These are phyloP conservation scores for Ustilago lituana DNA, from an alignment of 1,284 basidiomycete species.

Conservation along the genomic window DNA sequence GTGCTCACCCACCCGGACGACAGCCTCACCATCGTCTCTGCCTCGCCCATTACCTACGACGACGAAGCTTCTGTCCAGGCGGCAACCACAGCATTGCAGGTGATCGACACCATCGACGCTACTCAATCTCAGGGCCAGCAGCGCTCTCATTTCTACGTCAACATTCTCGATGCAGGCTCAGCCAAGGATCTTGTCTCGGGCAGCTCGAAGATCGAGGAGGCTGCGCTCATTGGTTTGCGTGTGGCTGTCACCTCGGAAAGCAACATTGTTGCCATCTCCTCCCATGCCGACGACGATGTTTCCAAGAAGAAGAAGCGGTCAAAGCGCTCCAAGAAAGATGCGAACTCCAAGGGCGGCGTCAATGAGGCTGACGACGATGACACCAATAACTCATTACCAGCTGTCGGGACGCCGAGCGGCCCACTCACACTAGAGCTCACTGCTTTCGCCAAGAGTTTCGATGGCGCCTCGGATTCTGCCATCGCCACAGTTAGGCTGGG, in stretches of 20 bases:
- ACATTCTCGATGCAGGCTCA: constrained; percentile 28
- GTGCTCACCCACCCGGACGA: constrained; percentile 36
- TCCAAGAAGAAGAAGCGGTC: constrained; percentile 40
- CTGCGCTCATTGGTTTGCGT: constrained; percentile 30
- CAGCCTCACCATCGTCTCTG: constrained; percentile 29
- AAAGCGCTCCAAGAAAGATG: constrained; percentile 40
- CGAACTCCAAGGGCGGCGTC: constrained; percentile 21
- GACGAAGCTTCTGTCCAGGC: constrained; percentile 22
- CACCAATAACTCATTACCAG: neutral
- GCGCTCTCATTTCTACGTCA: constrained; percentile 34
- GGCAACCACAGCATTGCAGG: constrained; percentile 12
- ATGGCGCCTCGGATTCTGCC: constrained; percentile 17
- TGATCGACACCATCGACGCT: constrained; percentile 18
- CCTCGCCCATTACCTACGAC: constrained; percentile 17
- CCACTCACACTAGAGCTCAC: constrained; percentile 27
- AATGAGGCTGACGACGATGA: constrained; percentile 10
- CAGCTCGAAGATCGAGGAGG: constrained; percentile 29
- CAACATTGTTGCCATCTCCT: neutral
- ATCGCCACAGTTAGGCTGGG: constrained; percentile 23
- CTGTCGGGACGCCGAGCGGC: constrained; percentile 5
- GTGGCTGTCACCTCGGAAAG: constrained; percentile 24
- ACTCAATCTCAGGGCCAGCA: constrained; percentile 5
- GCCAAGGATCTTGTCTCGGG: constrained; percentile 26
- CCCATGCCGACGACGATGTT: constrained; percentile 3
- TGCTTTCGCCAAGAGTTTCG: constrained; percentile 36